Evolutionary conservation across 441 rosid genomes (phyloP), one percentile per base, ranked within the genome.

Genomic region (Erysimum pusillum): DNA sequence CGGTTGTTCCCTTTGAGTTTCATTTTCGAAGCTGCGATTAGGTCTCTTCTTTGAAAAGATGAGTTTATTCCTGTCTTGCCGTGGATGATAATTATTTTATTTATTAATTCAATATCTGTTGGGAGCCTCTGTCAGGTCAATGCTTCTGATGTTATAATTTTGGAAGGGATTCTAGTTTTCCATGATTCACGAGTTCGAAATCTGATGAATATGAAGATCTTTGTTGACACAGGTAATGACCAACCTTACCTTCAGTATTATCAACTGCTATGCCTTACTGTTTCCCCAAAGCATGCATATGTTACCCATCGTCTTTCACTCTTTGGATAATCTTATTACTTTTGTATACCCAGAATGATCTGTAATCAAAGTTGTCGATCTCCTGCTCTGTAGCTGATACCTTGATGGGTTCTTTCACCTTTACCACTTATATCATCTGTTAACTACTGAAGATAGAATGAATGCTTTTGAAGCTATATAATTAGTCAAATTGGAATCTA

Each of bases 111-210:
- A 28, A 4, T 13, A 69, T 56, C 13, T 39, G 6, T 25, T 56
- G 73, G 45, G 60, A 52, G 49, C 60, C 7, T 56, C 60, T 74
- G 6, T 69, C 87, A 95, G 99, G 99, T 95, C 51, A 95, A 95
- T 84, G 98, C 90, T 74, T 95, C 97, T 76, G 99, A 95, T 86
- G 99, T 95, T 65, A 93, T 96, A 38, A 96, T 96, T 78, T 73
- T 96, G 86, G 98, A 93, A 86, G 99, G 99, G 63, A 95, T 95
- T 76, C 84, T 95, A 60, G 97, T 95, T 73, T 95, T 95, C 73
- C 99, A 95, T 80, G 97, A 95, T 45, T 90, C 86, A 58, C 89
- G 81, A 71, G 99, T 95, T 76, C 91, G 99, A 28, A 87, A 87
- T 84, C 85, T 91, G 68, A 95, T 95, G 99, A 83, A 88, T 74